These are phyloP conservation scores for Euclidium syriacum DNA, from an alignment of 345 rosid genomes.

Conservation along the genomic window DNA sequence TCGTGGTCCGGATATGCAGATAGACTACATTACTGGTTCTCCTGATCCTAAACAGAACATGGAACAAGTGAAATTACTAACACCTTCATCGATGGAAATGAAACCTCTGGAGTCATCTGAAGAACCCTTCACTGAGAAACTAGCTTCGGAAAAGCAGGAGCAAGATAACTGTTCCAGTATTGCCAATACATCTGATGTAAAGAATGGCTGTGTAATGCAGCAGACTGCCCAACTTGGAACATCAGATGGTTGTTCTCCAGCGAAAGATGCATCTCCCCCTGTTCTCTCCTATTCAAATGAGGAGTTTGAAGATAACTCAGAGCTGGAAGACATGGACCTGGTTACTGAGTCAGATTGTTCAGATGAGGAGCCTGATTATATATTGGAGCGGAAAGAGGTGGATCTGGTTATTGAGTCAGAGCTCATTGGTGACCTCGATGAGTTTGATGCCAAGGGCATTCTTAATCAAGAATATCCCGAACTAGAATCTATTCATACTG, in stretches of 20 bases:
- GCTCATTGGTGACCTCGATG: slow-evolving; percentile 15
- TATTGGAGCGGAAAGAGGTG: slow-evolving; percentile 25
- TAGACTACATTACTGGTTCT: slow-evolving; percentile 9
- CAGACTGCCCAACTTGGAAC: slow-evolving; percentile 20
- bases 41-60: slow-evolving; percentile 14
- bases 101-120: slow-evolving; percentile 21
- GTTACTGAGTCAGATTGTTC: slow-evolving; percentile 30
- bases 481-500: slow-evolving; percentile 14
- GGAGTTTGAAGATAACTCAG: slow-evolving; percentile 23
- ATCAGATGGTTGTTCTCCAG: slow-evolving; percentile 19
- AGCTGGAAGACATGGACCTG: slow-evolving; percentile 29
- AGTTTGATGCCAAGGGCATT: slow-evolving; percentile 21
- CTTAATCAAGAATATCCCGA: slow-evolving; percentile 22
- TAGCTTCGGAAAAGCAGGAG: slow-evolving; percentile 10
- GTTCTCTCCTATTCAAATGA: slow-evolving; percentile 10
- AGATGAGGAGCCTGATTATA: slow-evolving; percentile 25
- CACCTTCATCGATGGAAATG: slow-evolving; percentile 24
- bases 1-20: slow-evolving; percentile 16
- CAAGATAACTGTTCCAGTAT: slow-evolving; percentile 14
- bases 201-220: slow-evolving; percentile 16
- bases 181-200: slow-evolving; percentile 14
- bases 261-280: slow-evolving; percentile 17
- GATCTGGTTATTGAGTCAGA: slow-evolving; percentile 22
- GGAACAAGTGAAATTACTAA: slow-evolving; percentile 17
- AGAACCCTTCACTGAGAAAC: slow-evolving; percentile 9